Evolutionary conservation across 1,284 basidiomycete genomes (phyloP).

Genomic region (Tranzscheliella williamsii): DNA sequence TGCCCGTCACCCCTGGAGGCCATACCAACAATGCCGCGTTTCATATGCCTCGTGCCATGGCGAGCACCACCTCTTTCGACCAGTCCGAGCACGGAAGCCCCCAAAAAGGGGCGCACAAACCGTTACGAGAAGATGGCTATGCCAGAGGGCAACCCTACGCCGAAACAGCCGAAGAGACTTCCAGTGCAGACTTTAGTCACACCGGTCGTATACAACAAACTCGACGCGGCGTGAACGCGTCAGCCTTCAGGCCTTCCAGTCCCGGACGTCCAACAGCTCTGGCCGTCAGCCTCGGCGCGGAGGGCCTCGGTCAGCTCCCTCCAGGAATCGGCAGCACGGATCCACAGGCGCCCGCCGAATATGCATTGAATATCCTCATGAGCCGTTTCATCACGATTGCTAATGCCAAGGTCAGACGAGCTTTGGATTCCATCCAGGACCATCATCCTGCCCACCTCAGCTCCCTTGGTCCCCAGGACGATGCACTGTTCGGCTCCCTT

Average conservation of each 20-base stretch:
- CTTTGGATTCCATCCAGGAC: conserved; percentile 37
- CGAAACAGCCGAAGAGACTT: conserved; percentile 23
- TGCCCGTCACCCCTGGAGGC: conserved; percentile 31
- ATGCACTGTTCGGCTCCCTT: conserved; percentile 77
- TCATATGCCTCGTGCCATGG: conserved; percentile 25
- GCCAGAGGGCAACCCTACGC: conserved; percentile 3
- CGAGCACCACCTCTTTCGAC: conserved; percentile 30
- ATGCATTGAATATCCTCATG: conserved; percentile 55
- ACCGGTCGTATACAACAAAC: not conserved
- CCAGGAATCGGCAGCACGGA: conserved; percentile 37
- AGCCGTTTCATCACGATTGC: conserved; percentile 48
- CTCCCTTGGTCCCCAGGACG: conserved; percentile 71
- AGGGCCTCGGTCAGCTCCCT: conserved; percentile 37
- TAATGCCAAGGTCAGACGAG: conserved; percentile 32
- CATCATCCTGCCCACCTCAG: conserved; percentile 25
- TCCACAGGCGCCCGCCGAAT: conserved; percentile 44
- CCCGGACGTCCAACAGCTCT: no score
- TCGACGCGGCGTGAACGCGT: not conserved
- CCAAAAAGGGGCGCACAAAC: conserved; percentile 6
- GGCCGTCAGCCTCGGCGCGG: conserved; percentile 20
- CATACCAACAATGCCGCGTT: conserved; percentile 31
- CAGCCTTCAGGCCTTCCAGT: no score
- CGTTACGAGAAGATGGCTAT: conserved; percentile 16
- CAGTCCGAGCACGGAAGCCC: conserved; percentile 21
- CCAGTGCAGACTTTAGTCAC: conserved; percentile 14